Base-by-base conservation (phyloP, 1,284 basidiomycete species). In the Fistulinella cinereoalba region DNA sequence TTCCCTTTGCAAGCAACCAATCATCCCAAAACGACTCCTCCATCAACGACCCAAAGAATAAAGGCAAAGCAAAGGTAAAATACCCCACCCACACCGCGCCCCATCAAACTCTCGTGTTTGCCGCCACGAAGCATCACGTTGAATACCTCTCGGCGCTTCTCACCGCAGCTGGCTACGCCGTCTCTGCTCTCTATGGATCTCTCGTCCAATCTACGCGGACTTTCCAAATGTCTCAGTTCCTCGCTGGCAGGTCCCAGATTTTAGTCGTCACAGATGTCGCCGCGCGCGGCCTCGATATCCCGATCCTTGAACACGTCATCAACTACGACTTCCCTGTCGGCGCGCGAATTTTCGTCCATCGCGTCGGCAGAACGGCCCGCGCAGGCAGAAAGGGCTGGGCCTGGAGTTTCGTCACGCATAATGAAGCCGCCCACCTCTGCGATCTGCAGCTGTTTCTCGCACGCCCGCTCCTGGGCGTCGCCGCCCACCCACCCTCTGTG, bases 41-140 rank as follows among this genome's bases (percentile, higher is more conserved):
- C 16, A 34, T 52, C 6, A 76, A 73, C 49, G 40, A 52, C 21
- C 65, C 70, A 34, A 81, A 77, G 59, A 70, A 69, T 33, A 83
- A 80, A 71, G 70, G 62, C 36, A 82, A 79, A 57, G 65, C 67
- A 44, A 70, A 69, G 38, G 75, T 77, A 47, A 76, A 74, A 49
- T 69, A 66, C 45, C 54, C 57, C 3, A 46, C 53, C 25, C 62
- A 61, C 32, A 83, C 74, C 2, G 80, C 83, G 3, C 83, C 92
- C 12, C 88, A 95, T 62, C 96, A 99, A 67, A 97, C 94, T 0
- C 84, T 99, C 51, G 80, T 99, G 27, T 99, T 99, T 59, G 85
- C 86, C 9, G 93, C 97, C 6, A 99, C 97, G n/a, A 99, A 99
- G 68, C 97, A 99, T 63, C 97, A 99, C 61, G 95, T 99, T 64